Percentiles rank a stretch among this genome's conserved stretches.
Conservation (phyloP, 768 basidiomycete species). For the Suillus lakei region DNA sequence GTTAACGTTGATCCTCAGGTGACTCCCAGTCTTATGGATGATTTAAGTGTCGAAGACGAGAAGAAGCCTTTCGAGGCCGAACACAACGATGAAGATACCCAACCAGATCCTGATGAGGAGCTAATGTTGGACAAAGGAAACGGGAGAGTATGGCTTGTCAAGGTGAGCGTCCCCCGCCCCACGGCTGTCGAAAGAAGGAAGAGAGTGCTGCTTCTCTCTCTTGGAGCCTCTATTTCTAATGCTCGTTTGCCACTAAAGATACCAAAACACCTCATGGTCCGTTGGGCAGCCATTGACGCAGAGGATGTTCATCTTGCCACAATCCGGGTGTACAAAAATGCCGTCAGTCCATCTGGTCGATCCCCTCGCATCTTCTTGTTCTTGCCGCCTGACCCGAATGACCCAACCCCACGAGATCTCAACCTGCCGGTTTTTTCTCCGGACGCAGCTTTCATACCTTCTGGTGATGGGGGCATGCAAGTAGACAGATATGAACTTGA, state of each 20-base stretch:
- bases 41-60: conserved; percentile 54
- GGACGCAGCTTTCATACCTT: conserved; percentile 35
- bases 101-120: conserved; percentile 82
- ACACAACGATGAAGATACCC: conserved; percentile 58
- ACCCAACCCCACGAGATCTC: conserved; percentile 38
- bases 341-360: conserved; percentile 46
- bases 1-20: background rate
- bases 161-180: conserved; percentile 53
- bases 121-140: conserved; percentile 79
- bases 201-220: background rate
- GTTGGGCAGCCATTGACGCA: conserved; percentile 77
- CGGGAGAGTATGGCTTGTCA: conserved; percentile 84
- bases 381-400: conserved; percentile 59
- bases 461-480: conserved; percentile 33
- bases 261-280: conserved; percentile 84
- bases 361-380: conserved; percentile 70
- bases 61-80: conserved; percentile 75
- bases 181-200: background rate
- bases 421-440: conserved; percentile 30
- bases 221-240: conserved; percentile 7
- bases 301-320: conserved; percentile 85
- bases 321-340: conserved; percentile 74
- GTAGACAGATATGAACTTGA: conserved; percentile 83
- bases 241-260: conserved; percentile 51
- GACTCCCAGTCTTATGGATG: conserved; percentile 36